Conservation (phyloP, 768 basidiomycete genomes). For the Dacryopinax primogenitus region DNA sequence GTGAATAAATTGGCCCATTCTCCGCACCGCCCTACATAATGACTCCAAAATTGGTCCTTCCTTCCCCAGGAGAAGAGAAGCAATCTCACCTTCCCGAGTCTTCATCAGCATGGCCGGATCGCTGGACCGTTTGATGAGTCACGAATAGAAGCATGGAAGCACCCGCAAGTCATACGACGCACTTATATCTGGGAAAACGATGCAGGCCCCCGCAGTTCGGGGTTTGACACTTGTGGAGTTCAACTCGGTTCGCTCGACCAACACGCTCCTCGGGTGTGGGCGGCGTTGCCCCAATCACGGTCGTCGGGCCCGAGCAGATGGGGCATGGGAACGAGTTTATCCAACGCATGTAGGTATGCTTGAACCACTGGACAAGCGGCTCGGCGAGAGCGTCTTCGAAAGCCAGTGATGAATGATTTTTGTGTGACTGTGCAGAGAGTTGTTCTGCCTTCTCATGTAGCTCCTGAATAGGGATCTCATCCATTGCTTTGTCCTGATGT, state of each 20-base stretch:
- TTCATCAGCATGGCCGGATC: slow-evolving; percentile 23
- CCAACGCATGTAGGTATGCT: slow-evolving; percentile 29
- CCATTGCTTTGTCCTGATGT: slow-evolving; percentile 18
- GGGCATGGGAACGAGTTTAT: slow-evolving; percentile 31
- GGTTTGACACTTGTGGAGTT: slow-evolving; percentile 26
- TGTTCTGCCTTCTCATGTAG: slow-evolving; percentile 19
- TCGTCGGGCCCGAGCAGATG: slow-evolving; percentile 23
- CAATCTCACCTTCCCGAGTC: slow-evolving; percentile 22
- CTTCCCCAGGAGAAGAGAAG: neutral
- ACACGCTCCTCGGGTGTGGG: slow-evolving; percentile 22
- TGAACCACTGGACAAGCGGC: slow-evolving; percentile 31
- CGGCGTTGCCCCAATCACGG: slow-evolving; percentile 12
- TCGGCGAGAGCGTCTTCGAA: slow-evolving; percentile 27
- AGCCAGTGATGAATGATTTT: slow-evolving; percentile 10
- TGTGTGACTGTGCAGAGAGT: slow-evolving; percentile 12
- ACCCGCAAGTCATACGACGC: slow-evolving; percentile 11
- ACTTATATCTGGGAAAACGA: slow-evolving; percentile 29
- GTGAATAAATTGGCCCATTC: slow-evolving; percentile 34
- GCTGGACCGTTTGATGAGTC: slow-evolving; percentile 15
- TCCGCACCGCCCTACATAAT: slow-evolving; percentile 19
- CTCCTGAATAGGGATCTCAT: slow-evolving; percentile 20
- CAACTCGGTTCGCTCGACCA: slow-evolving; percentile 29
- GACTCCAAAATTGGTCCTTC: neutral
- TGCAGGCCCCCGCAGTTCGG: slow-evolving; percentile 19
- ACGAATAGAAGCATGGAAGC: neutral